Conservation (phyloP, 2,329 filamentous ascomycete species). For the Penicillium hesseltinei region DNA sequence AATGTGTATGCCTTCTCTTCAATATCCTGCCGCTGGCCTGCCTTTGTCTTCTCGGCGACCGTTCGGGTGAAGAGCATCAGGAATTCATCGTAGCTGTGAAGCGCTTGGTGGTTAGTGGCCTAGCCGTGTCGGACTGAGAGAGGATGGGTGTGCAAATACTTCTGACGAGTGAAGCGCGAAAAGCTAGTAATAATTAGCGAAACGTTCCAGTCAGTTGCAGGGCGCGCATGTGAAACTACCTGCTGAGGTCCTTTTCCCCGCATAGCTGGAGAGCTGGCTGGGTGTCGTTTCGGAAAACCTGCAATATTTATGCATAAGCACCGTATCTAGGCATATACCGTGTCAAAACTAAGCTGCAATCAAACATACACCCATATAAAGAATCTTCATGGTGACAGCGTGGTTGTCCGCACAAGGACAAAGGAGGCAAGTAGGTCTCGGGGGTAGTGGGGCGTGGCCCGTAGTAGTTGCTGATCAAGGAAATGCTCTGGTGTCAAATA, state of each 20-base stretch:
- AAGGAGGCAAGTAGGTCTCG: slow-evolving; percentile 4
- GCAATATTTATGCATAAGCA: not conserved
- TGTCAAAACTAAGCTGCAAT: not conserved
- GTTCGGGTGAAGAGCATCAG: slow-evolving; percentile 85
- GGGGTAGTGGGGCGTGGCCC: not conserved
- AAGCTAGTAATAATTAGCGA: slow-evolving; percentile 45
- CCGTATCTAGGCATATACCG: not conserved
- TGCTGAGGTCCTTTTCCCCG: slow-evolving; percentile 72
- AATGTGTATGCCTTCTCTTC: slow-evolving; percentile 58
- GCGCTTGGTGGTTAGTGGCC: slow-evolving; percentile 2
- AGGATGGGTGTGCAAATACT: slow-evolving; percentile 48
- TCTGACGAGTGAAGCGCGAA: slow-evolving; percentile 74
- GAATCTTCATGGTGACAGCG: slow-evolving; percentile 70
- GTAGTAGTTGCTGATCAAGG: not conserved
- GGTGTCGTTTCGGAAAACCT: slow-evolving; percentile 79
- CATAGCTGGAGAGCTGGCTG: slow-evolving; percentile 75
- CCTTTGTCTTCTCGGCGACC: slow-evolving; percentile 77
- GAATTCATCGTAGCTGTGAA: slow-evolving; percentile 59
- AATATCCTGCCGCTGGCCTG: slow-evolving; percentile 81
- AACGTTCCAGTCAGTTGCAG: not conserved
- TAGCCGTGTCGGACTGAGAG: slow-evolving; percentile 1
- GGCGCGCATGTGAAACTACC: slow-evolving; percentile 12
- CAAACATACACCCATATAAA: slow-evolving; percentile 76
- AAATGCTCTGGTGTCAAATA: not conserved
- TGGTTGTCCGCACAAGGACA: slow-evolving; percentile 6